These are phyloP conservation scores for Annona cherimola DNA, from an alignment of 164 flowering plant species.

Conservation along the genomic window DNA sequence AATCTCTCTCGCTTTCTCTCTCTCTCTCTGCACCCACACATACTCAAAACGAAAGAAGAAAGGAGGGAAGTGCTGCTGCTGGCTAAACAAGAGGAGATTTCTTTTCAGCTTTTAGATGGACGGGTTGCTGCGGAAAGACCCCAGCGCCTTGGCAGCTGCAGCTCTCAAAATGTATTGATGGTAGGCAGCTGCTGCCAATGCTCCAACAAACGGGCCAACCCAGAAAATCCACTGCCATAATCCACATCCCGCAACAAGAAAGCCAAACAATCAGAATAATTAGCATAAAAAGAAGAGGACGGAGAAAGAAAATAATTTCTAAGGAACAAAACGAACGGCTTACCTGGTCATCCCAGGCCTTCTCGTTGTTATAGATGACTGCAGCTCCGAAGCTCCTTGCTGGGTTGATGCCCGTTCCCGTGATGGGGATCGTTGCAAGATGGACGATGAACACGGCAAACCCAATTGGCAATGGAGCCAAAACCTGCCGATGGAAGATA, in stretches of 20 bases:
- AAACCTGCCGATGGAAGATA: constrained; percentile 14
- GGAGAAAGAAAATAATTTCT: neutral
- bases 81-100: neutral
- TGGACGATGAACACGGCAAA: constrained; percentile 30
- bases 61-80: neutral
- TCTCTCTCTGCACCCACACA: neutral
- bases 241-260: neutral
- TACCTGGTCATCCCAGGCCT: constrained; percentile 38
- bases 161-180: constrained; percentile 78
- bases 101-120: constrained; percentile 4
- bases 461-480: constrained; percentile 38
- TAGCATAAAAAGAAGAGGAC: neutral
- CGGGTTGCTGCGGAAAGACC: constrained; percentile 70
- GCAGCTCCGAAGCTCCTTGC: constrained; percentile 46
- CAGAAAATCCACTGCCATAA: constrained; percentile 70
- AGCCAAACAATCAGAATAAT: neutral
- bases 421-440: constrained; percentile 29
- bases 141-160: constrained; percentile 71
- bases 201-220: constrained; percentile 80
- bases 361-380: constrained; percentile 29
- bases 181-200: constrained; percentile 65
- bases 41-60: neutral
- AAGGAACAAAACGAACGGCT: neutral
- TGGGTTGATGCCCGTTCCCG: constrained; percentile 36
- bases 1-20: neutral